Evolutionary conservation across 2,329 filamentous ascomycete genomes (phyloP).

Genomic region (Claviceps spartinae): DNA sequence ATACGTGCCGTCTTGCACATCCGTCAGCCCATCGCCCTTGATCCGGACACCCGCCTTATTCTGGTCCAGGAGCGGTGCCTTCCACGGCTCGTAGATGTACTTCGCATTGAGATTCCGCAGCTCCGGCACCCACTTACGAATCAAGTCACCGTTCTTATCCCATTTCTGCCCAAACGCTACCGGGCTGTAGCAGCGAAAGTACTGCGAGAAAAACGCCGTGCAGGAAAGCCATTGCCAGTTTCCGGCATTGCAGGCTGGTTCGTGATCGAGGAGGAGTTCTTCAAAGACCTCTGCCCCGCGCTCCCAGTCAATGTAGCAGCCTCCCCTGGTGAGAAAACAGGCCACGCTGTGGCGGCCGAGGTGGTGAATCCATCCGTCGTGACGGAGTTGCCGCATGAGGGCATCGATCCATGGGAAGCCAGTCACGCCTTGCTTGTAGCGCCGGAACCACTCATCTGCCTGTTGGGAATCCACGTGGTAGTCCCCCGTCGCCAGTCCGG

Average conservation of each 20-base stretch:
- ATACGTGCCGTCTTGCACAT: slow-evolving; percentile 38
- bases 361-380: slow-evolving; percentile 71
- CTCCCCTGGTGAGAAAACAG: slow-evolving; percentile 67
- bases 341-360: slow-evolving; percentile 65
- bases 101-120: slow-evolving; percentile 47
- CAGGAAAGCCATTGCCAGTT: slow-evolving; percentile 73
- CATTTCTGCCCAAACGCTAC: slow-evolving; percentile 62
- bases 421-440: slow-evolving; percentile 56
- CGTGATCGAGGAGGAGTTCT: slow-evolving; percentile 62
- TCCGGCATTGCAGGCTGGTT: slow-evolving; percentile 57
- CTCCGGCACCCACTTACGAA: slow-evolving; percentile 55
- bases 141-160: slow-evolving; percentile 54
- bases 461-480: slow-evolving; percentile 50
- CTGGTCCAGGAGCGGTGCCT: slow-evolving; percentile 53
- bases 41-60: slow-evolving; percentile 53
- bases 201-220: slow-evolving; percentile 61
- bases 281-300: slow-evolving; percentile 67
- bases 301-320: slow-evolving; percentile 70
- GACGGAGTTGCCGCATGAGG: slow-evolving; percentile 58
- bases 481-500: slow-evolving; percentile 37
- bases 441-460: slow-evolving; percentile 51
- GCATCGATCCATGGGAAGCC: slow-evolving; percentile 75
- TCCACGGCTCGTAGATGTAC: slow-evolving; percentile 72
- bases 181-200: slow-evolving; percentile 57
- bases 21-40: slow-evolving; percentile 36